Base-by-base conservation (phyloP, 768 basidiomycete genomes). In the Psilocybe cyanescens region DNA sequence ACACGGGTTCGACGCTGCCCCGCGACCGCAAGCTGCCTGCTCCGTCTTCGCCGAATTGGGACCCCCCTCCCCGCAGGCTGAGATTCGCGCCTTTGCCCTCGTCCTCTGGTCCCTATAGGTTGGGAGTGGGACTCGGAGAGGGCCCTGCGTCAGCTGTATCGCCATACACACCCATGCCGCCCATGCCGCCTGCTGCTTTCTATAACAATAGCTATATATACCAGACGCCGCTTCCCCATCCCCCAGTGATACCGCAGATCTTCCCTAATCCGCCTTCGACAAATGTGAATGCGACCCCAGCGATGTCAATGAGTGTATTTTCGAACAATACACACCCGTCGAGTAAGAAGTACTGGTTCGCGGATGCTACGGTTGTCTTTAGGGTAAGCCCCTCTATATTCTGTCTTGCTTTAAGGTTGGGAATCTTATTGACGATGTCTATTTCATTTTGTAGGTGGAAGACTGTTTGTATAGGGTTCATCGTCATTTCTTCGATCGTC, bases 401-500 rank as follows among this genome's bases (percentile, higher is more conserved):
- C 12, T 62, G 19, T 52, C 3, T 45, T 4, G 31, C 16, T 50
- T 2, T 24, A 24, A 24, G 24, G 2, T 24, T 2, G 24, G 24
- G 24, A 24, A 24, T 24, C 24, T 24, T 24, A 24, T 24, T 24
- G 24, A 24, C 41, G 39, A 53, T 56, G n/a, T 61, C 6, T 61
- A 14, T 9, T 31, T 31, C 17, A 28, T 30, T 46, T 33, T 37
- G 16, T 48, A 71, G 70, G 70, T 71, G 11, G 67, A 73, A 54
- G 60, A 66, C 24, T 58, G 57, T 12, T 54, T 67, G 30, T 74
- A 67, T 58, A 66, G 59, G 48, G 69, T 72, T 3, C 72, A 74
- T 52, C 67, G 68, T 12, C 68, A 70, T 57, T 72, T 72, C 65
- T 70, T 74, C 51, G 68, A 72, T 35, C 62, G 58, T 16, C 70